Evolutionary conservation across 202 grass and related monocot species (phyloP), one percentile per base, ranked within the genome.

Genomic region (Panicum hallii): DNA sequence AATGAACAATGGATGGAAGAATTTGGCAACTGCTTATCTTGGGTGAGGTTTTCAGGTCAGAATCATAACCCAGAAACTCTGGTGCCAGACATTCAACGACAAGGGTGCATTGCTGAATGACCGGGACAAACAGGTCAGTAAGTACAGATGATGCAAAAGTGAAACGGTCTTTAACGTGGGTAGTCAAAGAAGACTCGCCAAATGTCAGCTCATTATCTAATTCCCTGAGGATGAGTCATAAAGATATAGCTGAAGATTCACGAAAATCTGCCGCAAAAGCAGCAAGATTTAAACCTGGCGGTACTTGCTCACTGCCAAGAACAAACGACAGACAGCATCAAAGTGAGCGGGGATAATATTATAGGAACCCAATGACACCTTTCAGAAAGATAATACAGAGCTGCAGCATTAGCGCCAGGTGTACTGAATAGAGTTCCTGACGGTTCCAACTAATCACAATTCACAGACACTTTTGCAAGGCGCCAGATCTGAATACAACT

Each of bases 251-350:
- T 48, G 17, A 71, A 58, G 26, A 50, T 53, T 48, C n/a, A 61
- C 15, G 62, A 69, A 65, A 76, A 79, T 22, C 40, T 16, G 67
- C 46, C 57, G 47, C 70, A 66, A 83, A 73, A 46, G 57, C 47
- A 14, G 65, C 57, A 57, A 4, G 49, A 65, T 20, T 20, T 11
- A 73, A 15, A 74, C 45, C 23, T 56, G 28, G 23, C 13, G 1
- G 11, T 34, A 12, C 16, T 86, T 17, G 62, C 30, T 23, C 55
- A 23, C 55, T 58, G 55, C 62, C 49, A 63, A 70, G 67, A 70
- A 53, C 10, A 77, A 70, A 82, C 13, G 72, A 66, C 67, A 82
- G 5, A n/a, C 22, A 7, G 32, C 67, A 82, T 77, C 71, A 49
- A 78, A 73, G 70, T 48, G 30, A 80, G 70, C 43, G 5, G 42